Evolutionary conservation across 805 yeast genomes (phyloP).

Genomic region (Sugiyamaella mastotermitis): DNA sequence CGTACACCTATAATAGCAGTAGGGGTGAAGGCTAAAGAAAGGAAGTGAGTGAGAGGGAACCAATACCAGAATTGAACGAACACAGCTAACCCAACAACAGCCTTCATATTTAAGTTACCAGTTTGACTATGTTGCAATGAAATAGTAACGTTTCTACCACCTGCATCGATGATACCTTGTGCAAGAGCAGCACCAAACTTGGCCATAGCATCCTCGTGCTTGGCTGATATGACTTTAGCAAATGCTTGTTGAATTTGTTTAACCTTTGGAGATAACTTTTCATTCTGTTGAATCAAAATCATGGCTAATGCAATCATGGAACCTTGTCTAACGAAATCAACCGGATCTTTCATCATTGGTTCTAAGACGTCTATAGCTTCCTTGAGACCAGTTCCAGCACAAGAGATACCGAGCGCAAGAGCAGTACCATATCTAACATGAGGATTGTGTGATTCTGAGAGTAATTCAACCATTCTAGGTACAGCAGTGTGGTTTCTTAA

Average conservation of each 20-base stretch:
- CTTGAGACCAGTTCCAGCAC: conserved; percentile 88
- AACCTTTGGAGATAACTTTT: conserved; percentile 73
- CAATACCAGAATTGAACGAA: conserved; percentile 97
- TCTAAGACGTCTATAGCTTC: conserved; percentile 89
- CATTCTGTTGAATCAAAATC: conserved; percentile 85
- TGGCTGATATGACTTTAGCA: conserved; percentile 71
- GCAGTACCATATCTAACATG: conserved; percentile 99
- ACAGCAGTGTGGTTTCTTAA: conserved; percentile 88
- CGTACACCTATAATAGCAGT: conserved; percentile 85
- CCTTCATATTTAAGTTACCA: conserved; percentile 82
- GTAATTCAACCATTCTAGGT: conserved; percentile 88
- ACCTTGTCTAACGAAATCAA: conserved; percentile 97
- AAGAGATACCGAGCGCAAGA: conserved; percentile 91
- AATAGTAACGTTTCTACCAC: conserved; percentile 96
- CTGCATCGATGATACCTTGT: conserved; percentile 97
- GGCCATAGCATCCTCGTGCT: conserved; percentile 94
- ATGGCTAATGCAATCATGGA: conserved; percentile 88
- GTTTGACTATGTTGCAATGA: conserved; percentile 83
- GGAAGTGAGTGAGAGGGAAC: conserved; percentile 94
- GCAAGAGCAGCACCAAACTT: conserved; percentile 96
- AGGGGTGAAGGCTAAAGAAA: conserved; percentile 86
- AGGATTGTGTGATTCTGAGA: conserved; percentile 93
- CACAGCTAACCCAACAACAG: conserved; percentile 85
- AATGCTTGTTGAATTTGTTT: conserved; percentile 67
- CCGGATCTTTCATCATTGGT: conserved; percentile 88